Evolutionary conservation across 1,284 basidiomycete species (phyloP).

Genomic region (Ustilago crameri): DNA sequence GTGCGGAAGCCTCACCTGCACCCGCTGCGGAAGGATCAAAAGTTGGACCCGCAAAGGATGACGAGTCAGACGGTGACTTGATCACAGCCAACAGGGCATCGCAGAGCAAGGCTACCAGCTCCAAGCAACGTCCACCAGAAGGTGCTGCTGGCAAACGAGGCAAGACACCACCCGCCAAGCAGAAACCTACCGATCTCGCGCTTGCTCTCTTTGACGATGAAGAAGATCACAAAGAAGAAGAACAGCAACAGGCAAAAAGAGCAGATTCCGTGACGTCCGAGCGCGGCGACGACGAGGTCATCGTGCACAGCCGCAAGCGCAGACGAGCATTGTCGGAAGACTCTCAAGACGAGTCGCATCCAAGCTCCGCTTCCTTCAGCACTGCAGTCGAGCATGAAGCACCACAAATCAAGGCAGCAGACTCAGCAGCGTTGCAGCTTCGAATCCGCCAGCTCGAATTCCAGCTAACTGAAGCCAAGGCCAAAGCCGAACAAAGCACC

Average conservation of each 20-base stretch:
- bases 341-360: constrained; percentile 20
- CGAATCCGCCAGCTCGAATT: constrained; percentile 39
- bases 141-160: neutral
- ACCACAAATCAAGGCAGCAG: constrained; percentile 9
- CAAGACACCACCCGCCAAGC: constrained; percentile 5
- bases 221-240: neutral
- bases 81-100: neutral
- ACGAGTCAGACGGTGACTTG: neutral
- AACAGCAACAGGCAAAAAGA: no score
- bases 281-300: neutral
- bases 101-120: neutral
- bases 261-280: neutral
- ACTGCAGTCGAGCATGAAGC: constrained; percentile 17
- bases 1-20: neutral
- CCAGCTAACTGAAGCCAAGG: constrained; percentile 36
- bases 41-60: neutral
- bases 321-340: constrained; percentile 19
- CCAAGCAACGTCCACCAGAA: constrained; percentile 4
- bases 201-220: constrained; percentile 26
- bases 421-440: constrained; percentile 27
- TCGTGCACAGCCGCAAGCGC: constrained; percentile 20
- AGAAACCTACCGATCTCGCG: constrained; percentile 14
- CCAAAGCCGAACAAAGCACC: constrained; percentile 14
- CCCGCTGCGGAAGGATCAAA: neutral
- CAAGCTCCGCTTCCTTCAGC: constrained; percentile 29